Base-by-base conservation (phyloP, 1,139 yeast species). In the Arxiozyma heterogenica region DNA sequence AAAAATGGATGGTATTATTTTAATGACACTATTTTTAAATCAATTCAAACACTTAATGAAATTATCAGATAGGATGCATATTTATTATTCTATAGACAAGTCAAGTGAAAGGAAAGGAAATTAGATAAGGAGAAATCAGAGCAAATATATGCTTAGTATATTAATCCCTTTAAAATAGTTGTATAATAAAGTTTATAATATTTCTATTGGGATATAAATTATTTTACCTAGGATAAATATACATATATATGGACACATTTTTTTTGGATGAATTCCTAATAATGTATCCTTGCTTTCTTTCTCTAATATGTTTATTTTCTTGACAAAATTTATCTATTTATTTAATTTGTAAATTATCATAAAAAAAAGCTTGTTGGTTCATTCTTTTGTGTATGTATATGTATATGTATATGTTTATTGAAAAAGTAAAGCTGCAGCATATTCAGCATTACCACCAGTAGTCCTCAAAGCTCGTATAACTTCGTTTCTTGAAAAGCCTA, bases 401-500 rank as follows among this genome's bases (percentile, higher is more conserved):
- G 5, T 39, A n/a, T 20, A 12, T 34, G 21, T 34, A 34, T 34
- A 12, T 15, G 39, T 34, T 34, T 34, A 34, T 34, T 34, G 39
- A n/a, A 34, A 34, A 34, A 34, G 47, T 27, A 27, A 41, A 0
- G 95, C 82, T 0, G 96, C 97, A 0, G 98, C 98, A 60, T 83
- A 63, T 52, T 91, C 97, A 0, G 86, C 80, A 64, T 90, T 86
- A 1, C 96, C 96, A 38, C 77, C 75, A 1, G 95, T 80, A 54
- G 75, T 78, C 47, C 75, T 73, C 53, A 91, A 73, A 0, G 97
- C 96, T 17, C 71, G 66, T 2, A 83, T 68, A 0, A 84, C 94
- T 59, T 86, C 84, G 5, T 71, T 68, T 59, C 82, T 74, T 1
- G 84, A 69, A 62, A 90, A 90, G 0, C 98, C 98, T 57, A 91